Conservation (phyloP, 2,329 filamentous ascomycete species). For the Aspergillus jensenii region DNA sequence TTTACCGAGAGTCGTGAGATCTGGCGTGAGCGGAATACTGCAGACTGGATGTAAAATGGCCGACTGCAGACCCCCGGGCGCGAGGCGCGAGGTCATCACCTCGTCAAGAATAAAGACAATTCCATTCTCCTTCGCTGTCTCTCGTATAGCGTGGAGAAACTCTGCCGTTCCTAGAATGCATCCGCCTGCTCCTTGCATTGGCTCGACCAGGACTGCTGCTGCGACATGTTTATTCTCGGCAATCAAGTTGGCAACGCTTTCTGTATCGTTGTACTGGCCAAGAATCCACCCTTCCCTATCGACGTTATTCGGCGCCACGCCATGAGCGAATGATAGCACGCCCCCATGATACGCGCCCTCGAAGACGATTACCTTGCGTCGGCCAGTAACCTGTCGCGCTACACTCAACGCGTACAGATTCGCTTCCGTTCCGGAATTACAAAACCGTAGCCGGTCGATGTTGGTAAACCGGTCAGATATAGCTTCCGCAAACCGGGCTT, state of each 20-base stretch:
- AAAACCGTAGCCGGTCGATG: constrained; percentile 59
- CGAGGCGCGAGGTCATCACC: constrained; percentile 66
- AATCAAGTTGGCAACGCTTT: constrained; percentile 41
- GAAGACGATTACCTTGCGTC: constrained; percentile 33
- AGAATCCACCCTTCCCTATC: constrained; percentile 58
- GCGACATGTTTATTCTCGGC: constrained; percentile 42
- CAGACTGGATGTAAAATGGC: constrained; percentile 1
- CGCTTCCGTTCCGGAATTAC: constrained; percentile 67
- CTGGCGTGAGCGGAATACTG: constrained; percentile 50
- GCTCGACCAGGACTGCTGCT: constrained; percentile 44
- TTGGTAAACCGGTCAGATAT: constrained; percentile 54
- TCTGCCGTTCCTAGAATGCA: constrained; percentile 2
- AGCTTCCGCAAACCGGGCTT: constrained; percentile 52
- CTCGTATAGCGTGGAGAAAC: constrained; percentile 41
- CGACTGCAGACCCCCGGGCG: constrained; percentile 51
- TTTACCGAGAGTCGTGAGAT: constrained; percentile 66
- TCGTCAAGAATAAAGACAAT: constrained; percentile 69
- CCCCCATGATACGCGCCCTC: constrained; percentile 48
- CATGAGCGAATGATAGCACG: constrained; percentile 46
- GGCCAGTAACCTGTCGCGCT: constrained; percentile 50
- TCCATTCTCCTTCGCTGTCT: constrained; percentile 48
- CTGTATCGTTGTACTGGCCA: constrained; percentile 61
- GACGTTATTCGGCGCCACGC: constrained; percentile 35
- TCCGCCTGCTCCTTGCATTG: constrained; percentile 6
- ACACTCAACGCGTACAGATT: constrained; percentile 60